phyloP scores from a whole-genome alignment of 139 green algal genomes.

The Tetradesmus obliquus region DNA sequence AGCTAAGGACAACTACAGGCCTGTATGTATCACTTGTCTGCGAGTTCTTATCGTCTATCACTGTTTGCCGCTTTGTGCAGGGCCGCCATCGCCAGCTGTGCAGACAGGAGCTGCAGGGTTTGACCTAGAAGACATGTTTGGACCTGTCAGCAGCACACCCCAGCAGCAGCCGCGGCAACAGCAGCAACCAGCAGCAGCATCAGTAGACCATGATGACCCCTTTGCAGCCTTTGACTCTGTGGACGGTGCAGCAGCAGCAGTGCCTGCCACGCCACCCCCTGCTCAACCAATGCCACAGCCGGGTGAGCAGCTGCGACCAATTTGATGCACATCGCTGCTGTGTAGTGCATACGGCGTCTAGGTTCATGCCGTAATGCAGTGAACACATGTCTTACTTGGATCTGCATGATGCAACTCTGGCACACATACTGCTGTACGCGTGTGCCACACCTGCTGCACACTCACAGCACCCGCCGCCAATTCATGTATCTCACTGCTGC shows the following conservation, averaged over 20 bases:
- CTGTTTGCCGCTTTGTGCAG: not conserved
- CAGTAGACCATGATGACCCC: conserved; percentile 36
- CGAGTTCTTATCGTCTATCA: not conserved
- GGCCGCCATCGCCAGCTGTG: not conserved
- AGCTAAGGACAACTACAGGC: no score
- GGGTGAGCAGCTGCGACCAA: not conserved
- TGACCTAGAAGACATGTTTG: conserved; percentile 49
- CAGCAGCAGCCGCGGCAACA: conserved; percentile 30
- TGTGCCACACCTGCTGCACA: not conserved
- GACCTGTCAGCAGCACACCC: not conserved
- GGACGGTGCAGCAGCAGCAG: conserved; percentile 44
- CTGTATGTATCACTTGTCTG: not conserved
- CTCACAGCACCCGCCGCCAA: not conserved
- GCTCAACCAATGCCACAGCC: not conserved
- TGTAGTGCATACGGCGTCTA: no score
- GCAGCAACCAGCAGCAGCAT: not conserved
- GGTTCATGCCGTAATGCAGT: no score
- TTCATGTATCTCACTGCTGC: not conserved
- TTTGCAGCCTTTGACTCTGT: conserved; percentile 53
- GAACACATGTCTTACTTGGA: no score
- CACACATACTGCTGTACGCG: no score
- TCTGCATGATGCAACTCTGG: no score
- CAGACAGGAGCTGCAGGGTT: conserved; percentile 6
- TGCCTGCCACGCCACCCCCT: conserved; percentile 15
- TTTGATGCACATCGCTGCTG: no score